Evolutionary conservation across 73 alveolate genomes (phyloP), one percentile per base, ranked within the genome.

Genomic region (Stentor roeselii): DNA sequence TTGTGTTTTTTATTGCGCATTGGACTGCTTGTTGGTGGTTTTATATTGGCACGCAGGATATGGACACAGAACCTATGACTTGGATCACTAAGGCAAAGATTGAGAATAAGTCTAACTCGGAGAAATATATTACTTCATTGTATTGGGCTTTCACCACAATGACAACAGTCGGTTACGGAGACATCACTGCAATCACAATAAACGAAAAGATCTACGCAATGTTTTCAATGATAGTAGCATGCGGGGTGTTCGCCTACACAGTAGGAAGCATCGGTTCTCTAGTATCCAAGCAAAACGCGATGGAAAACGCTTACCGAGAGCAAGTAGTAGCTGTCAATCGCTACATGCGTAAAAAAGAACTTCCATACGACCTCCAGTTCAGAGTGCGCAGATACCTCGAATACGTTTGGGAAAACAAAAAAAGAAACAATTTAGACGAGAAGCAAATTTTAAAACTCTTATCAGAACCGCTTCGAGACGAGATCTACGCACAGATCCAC

Each of bases 111-210:
- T 30, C 59, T 36, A 36, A 31, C n/a, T 75, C 75, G 11, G 82
- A 74, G 36, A 35, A 35, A 61, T 91, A 93, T 58, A 61, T 92
- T 31, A 80, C 90, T 34, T 74, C 92, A 31, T 61, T 88, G 15
- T 91, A 91, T 59, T 88, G 94, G 93, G 96, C 98, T 37, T 83
- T 92, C 40, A 92, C 96, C 15, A 93, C 98, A 15, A 94, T 94
- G 97, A 83, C 93, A 21, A 90, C 98, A 3, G 95, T 94, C 27
- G 98, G 98, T n/a, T 94, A 93, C 86, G 98, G 98, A 37, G 98
- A 93, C 67, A 91, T 93, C 11, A 83, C 83, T 3, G 94, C 96
- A 0, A 83, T 37, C 34, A 91, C 92, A 40, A 58, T 76, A 2
- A 78, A 42, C 31, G 98, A 93, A 83, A 91, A 88, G 60, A 35